Evolutionary conservation across 352 stramenopile species (phyloP).

Genomic region (Globisporangium carolinianum): DNA sequence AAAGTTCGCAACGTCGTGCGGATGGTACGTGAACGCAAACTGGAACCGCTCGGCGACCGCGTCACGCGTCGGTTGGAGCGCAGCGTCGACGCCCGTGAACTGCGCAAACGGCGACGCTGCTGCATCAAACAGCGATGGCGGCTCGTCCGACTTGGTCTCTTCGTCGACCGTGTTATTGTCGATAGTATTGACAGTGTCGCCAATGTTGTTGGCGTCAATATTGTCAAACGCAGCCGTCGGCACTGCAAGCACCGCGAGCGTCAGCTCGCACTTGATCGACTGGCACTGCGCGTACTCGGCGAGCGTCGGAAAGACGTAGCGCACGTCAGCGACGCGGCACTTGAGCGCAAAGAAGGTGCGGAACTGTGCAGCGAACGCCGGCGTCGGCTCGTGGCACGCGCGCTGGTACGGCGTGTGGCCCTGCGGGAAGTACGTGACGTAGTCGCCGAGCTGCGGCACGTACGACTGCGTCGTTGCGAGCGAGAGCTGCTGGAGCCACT

Average conservation of each 20-base stretch:
- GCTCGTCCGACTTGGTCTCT: conserved; percentile 35
- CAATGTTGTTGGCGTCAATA: not conserved
- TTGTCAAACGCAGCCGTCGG: conserved; percentile 27
- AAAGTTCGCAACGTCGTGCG: conserved; percentile 81
- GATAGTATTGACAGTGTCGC: not conserved
- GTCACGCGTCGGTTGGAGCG: conserved; percentile 30
- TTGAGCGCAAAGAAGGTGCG: conserved; percentile 64
- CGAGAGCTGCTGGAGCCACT: conserved; percentile 66
- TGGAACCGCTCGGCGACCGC: conserved; percentile 34
- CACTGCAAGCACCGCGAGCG: conserved; percentile 51
- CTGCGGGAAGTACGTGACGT: conserved; percentile 79
- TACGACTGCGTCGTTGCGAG: conserved; percentile 56
- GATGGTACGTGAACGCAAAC: conserved; percentile 70
- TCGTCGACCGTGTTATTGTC: conserved; percentile 7
- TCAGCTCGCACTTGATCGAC: conserved; percentile 69
- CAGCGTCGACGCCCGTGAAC: conserved; percentile 61
- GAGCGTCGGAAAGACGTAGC: conserved; percentile 64
- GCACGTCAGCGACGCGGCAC: conserved; percentile 66
- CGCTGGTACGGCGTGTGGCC: conserved; percentile 50
- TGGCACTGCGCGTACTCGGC: conserved; percentile 49
- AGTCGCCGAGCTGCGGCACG: conserved; percentile 73
- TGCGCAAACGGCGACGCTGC: conserved; percentile 44
- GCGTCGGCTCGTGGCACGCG: conserved; percentile 26
- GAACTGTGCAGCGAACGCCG: conserved; percentile 44
- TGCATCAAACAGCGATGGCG: conserved; percentile 24